Base-by-base conservation (phyloP, 352 stramenopile species). In the Phytophthora meadii region DNA sequence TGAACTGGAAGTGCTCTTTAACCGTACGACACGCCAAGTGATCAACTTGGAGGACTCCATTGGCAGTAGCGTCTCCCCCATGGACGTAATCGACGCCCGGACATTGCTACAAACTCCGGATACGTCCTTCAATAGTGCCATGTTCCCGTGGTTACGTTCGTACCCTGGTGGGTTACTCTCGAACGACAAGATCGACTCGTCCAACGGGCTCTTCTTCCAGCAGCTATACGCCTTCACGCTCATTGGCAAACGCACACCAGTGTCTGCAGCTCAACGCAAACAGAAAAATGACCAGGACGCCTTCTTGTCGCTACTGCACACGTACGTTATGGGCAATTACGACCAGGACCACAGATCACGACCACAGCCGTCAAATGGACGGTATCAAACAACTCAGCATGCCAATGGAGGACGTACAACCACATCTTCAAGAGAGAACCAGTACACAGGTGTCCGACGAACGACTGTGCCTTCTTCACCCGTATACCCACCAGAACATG, bases 171-270 rank as follows among this genome's bases (percentile, higher is more conserved):
- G 75, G 0, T 65, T 84, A 4, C 68, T 84, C 24, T 77, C 75
- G 5, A 67, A 81, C 9, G 80, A 90, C 45, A 84, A 79, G 34
- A 76, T 88, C 30, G 81, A 83, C 65, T 89, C 79, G 46, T 67
- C 76, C 34, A 88, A 92, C 50, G 85, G 82, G 0, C 70, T 94
- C 6, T 94, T 94, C 54, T 94, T 93, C 72, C 87, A 94, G 71
- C 87, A 94, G 59, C 65, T 94, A 2, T 92, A 93, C 59, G 87
- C 87, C 8, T 93, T 91, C 61, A 89, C 81, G 12, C 49, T 93
- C 19, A 90, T 94, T 51, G 87, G 84, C 2, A 86, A 87, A 36
- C 77, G 79, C 5, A 84, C 75, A 17, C 74, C 79, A 2, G 56
- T 79, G 40, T 71, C 66, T 12, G 80, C 68, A 15, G 67, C 65